Percentiles rank a stretch among this genome's conserved stretches.
Conservation (phyloP, 208 protist species). For the Wallacemonas sp. region DNA sequence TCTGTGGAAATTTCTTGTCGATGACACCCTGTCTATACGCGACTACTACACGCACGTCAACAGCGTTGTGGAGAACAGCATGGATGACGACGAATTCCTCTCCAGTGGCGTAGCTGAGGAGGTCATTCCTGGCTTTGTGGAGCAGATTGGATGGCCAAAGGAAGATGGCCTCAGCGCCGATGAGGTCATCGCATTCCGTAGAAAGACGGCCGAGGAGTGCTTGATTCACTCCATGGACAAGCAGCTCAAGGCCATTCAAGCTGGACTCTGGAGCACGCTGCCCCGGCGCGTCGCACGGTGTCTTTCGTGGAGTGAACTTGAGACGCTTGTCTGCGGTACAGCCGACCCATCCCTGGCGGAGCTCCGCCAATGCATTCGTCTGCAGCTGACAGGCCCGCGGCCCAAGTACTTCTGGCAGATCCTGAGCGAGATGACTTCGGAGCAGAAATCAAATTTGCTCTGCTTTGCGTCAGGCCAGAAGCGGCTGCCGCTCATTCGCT, state of each 20-base stretch:
- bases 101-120: constrained; percentile 80
- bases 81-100: constrained; percentile 81
- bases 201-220: constrained; percentile 74
- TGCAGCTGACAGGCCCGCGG: constrained; percentile 45
- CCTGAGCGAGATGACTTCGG: constrained; percentile 75
- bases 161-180: constrained; percentile 24
- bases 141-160: constrained; percentile 41
- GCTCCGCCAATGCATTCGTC: constrained; percentile 65
- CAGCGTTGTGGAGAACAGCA: constrained; percentile 77
- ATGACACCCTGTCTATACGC: constrained; percentile 71
- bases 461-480: constrained; percentile 90
- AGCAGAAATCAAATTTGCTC: constrained; percentile 79
- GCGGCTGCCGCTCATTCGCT: constrained; percentile 71
- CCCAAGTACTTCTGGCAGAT: constrained; percentile 85
- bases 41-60: constrained; percentile 92
- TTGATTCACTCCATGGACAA: constrained; percentile 87
- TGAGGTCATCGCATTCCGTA: constrained; percentile 34
- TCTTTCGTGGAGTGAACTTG: constrained; percentile 84
- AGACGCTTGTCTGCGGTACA: constrained; percentile 80
- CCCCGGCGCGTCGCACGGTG: constrained; percentile 85
- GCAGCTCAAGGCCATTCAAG: constrained; percentile 80
- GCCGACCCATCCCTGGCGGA: constrained; percentile 63
- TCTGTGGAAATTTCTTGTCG: constrained; percentile 91
- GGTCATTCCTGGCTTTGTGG: constrained; percentile 73
- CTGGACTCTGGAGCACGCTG: constrained; percentile 74